Conservation (phyloP, 768 basidiomycete species). For the Lactarius quietus region DNA sequence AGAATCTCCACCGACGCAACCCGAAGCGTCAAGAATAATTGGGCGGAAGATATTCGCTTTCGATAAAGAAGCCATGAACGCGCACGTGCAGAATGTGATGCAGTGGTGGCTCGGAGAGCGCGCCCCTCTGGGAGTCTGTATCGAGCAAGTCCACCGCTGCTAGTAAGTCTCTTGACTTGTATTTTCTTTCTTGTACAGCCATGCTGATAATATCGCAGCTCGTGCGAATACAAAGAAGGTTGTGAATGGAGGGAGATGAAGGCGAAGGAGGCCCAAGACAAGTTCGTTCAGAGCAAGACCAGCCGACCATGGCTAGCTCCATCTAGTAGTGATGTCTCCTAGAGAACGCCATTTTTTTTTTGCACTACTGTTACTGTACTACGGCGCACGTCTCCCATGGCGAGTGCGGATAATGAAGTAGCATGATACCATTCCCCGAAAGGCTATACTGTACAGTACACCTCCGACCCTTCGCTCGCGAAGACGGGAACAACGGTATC, state of each 20-base stretch:
- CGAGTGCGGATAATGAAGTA: not conserved
- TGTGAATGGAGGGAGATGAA: constrained; percentile 42
- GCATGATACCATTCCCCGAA: not conserved
- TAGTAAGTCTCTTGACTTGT: constrained; percentile 44
- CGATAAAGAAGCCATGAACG: constrained; percentile 49
- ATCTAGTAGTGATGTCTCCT: not conserved
- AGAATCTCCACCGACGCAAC: not conserved
- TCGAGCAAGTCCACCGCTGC: constrained; percentile 60
- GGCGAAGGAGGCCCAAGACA: constrained; percentile 27
- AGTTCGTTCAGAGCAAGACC: not conserved
- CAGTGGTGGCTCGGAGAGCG: constrained; percentile 76
- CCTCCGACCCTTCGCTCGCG: not conserved
- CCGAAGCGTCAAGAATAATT: constrained; percentile 44
- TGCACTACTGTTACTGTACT: too few relatives aligned
- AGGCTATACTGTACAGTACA: not conserved
- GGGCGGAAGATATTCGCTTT: constrained; percentile 60
- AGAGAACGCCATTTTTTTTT: not conserved
- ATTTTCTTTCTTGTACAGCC: not conserved
- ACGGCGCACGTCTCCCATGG: not conserved
- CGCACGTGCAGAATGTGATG: constrained; percentile 51
- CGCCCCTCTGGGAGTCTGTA: constrained; percentile 63
- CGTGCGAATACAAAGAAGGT: constrained; percentile 41
- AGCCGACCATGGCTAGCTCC: not conserved
- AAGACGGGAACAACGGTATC: not conserved
- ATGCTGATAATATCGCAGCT: constrained; percentile 22